Base-by-base conservation (phyloP, 2,329 filamentous ascomycete genomes). In the Cytospora mali region DNA sequence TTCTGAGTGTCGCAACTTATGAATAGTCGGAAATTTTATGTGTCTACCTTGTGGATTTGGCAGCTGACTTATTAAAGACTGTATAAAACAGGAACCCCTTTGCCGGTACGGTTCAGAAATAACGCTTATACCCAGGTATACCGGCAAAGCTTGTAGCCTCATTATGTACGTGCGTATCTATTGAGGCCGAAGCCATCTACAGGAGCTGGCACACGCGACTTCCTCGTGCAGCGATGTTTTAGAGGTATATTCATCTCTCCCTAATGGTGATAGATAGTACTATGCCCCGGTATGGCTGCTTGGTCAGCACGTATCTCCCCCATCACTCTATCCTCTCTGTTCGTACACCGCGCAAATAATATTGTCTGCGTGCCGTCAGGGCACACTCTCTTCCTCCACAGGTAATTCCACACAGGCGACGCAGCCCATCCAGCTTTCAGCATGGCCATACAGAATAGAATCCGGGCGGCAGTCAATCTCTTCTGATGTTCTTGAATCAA, bases 261-360 rank as follows among this genome's bases (percentile, higher is more conserved):
- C 58, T 31, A 21, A 31, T 54, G 50, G 50, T 42, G 58, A 60
- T 54, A 33, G 58, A 60, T 54, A 33, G 21, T 53, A 60, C 35
- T 27, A 48, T 49, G 29, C 53, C 58, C 50, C 35, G n/a, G 33
- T 39, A 54, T 48, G n/a, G 42, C 50, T 49, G 46, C 33, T 21
- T 31, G 28, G 13, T 28, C 25, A 49, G 35, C 31, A 35, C 21
- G 21, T 33, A 35, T 16, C 25, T 21, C 28, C 35, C 21, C 33
- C 58, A 35, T 54, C 50, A 60, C 51, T 48, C 51, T 39, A 18
- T 54, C 35, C 51, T 29, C 23, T 27, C 25, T 29, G 14, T n/a
- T 54, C 58, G n/a, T n/a, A n/a, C 50, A 25, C 33, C 42, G 25
- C n/a, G 21, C n/a, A 46, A 11, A 18, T 7, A 46, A n/a, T 23